Base-by-base conservation (phyloP, 148 eudicot genomes). In the Tetragonia tetragonoides region DNA sequence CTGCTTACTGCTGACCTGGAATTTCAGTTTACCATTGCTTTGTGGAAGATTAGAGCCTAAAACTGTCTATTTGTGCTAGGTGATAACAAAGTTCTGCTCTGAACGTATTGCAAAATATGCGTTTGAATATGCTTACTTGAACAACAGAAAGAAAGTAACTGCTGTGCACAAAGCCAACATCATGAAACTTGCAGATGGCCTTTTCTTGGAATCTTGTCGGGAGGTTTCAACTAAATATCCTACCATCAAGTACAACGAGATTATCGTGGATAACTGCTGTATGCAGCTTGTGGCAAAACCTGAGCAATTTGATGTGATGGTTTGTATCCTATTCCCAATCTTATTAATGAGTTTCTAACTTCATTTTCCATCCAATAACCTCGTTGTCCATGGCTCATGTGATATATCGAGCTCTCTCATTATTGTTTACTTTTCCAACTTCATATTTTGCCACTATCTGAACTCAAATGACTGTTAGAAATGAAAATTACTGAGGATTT, bases 161-260 rank as follows among this genome's bases (percentile, higher is more conserved):
- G 98, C 98, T 56, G 96, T 93, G 73, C 98, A 93, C 81, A 91
- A 93, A 80, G 98, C 98, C 77, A 93, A 93, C 80, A 93, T 93
- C 64, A 93, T 93, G 97, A 91, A 93, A 72, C 92, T 91, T 76
- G 95, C 97, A 18, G 98, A 93, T 81, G 98, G 98, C 9, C 84
- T 93, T 66, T 93, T 93, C 86, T 87, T 93, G 75, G 96, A 93
- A 79, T 93, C 96, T 39, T 93, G 98, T 51, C 87, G 98, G 47
- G 98, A 91, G 85, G 70, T 93, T 46, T 95, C 98, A 15, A 76
- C 83, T 80, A 81, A 84, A 65, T 93, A 93, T 76, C 98, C 98
- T 39, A 73, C 87, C 71, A 93, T 93, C 72, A 82, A 86, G 77
- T 93, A 91, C 81, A 88, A 85, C 70, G 98, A 93, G 85, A 84